Base-by-base conservation (phyloP, 1,284 basidiomycete genomes). In the Malassezia caprae region DNA sequence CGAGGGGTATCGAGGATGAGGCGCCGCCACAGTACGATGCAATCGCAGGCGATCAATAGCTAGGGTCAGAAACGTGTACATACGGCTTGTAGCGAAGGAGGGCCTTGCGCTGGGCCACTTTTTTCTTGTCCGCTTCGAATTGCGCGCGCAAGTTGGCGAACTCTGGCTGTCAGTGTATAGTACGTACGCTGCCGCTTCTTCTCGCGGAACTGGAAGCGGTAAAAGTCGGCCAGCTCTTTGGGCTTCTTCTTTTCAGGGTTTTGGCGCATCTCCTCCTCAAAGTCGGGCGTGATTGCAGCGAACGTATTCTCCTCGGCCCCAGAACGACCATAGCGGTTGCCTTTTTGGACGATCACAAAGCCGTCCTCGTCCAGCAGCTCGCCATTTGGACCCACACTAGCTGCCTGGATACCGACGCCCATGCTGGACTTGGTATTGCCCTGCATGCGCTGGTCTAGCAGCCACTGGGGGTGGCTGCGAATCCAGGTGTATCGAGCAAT, bases 281-380 rank as follows among this genome's bases (percentile, higher is more conserved):
- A 61, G 23, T 48, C 56, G n/a, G 51, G 51, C 28, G 56, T 53
- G 10, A 52, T 52, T 7, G 51, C 51, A 2, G 46, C 56, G 26
- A 59, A 47, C 6, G 50, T 50, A 12, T 53, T 57, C 0, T 55
- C 60, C n/a, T 53, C 57, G 10, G 43, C 31, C 2, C 58, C 65
- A 2, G 62, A 59, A 8, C 67, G 61, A 1, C 70, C 72, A 55
- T 69, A 72, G 35, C 65, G 65, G 44, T 61, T 62, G 27, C 67
- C 66, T 15, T 62, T 52, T 42, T 71, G 68, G 31, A 73, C 72
- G 44, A 73, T 73, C 46, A 61, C 68, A 54, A 73, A 73, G 12
- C 72, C 72, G 46, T 73, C 72, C 41, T 59, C 63, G 56, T 73
- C 72, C 21, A 73, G 55, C 7, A 72, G 51, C 48, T 72, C 70